Evolutionary conservation across 1,284 basidiomycete species (phyloP), one percentile per base, ranked within the genome.

Genomic region (Entoloma clypeatum): DNA sequence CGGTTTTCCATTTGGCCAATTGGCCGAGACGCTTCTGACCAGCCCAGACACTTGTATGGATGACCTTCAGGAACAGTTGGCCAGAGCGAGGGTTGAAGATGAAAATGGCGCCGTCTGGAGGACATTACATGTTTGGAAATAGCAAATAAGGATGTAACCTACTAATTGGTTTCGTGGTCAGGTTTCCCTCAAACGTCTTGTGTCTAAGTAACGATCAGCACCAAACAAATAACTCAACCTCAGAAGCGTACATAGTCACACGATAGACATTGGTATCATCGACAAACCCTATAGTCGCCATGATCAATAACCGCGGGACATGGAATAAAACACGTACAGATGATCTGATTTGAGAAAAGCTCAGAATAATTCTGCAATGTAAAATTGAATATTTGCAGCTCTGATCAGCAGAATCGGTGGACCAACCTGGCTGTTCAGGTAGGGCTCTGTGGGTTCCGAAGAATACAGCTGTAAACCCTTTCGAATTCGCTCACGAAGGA

Each of bases 231-330:
- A 49, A 33, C 14, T 32, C 11, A 16, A 21, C 24, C 5, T 14
- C 27, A 24, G 29, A 16, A 30, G 14, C 75, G 48, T 59, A 80
- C 77, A 99, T 99, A 6, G 95, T 99, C 43, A 99, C 96, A 54
- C 96, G 92, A 68, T 99, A 99, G 18, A 99, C 96, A 56, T 99
- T 98, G 32, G 96, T 99, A 62, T 99, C 96, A 60, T 99, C 96
- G 51, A 99, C 94, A 61, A 99, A 98, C 96, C 81, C 79, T 82
- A 40, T 11, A 29, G 36, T 34, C 28, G 45, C 34, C 45, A 45
- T 53, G 14, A 38, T 36, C 7, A 1, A 25, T 48, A 19, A 19
- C 5, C 21, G 9, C 11, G 7, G 24, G 19, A 42, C 14, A 23
- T 18, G 28, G 48, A 23, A n/a, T n/a, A 36, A 26, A 17, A 10